A percentile compares a stretch with the other conserved stretches of the same genome.
Conservation (phyloP, 2,329 filamentous ascomycete species). For the Talaromyces sp. region DNA sequence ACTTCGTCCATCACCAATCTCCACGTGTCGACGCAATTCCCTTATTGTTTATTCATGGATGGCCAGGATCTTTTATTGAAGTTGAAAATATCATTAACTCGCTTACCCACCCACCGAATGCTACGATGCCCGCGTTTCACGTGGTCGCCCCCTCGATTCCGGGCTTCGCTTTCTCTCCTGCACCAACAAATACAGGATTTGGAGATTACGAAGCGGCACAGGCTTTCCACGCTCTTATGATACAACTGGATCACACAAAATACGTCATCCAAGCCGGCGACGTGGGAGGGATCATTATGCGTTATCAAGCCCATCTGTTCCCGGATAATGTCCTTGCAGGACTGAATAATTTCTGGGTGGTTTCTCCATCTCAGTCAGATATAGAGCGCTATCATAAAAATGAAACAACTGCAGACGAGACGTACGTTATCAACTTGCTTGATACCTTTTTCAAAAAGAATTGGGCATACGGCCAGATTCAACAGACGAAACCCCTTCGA, state of each 20-base stretch:
- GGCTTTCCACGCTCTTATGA: slow-evolving; percentile 63
- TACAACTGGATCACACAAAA: slow-evolving; percentile 57
- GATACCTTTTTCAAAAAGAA: slow-evolving; percentile 18
- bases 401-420: slow-evolving; percentile 9
- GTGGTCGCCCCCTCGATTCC: slow-evolving; percentile 51
- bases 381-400: slow-evolving; percentile 18
- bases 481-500: slow-evolving; percentile 67
- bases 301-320: slow-evolving; percentile 56
- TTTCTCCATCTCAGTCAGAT: slow-evolving; percentile 21
- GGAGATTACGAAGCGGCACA: slow-evolving; percentile 59
- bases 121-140: slow-evolving; percentile 44
- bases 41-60: slow-evolving; percentile 63
- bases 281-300: slow-evolving; percentile 62
- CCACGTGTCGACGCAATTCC: slow-evolving; percentile 50
- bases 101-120: slow-evolving; percentile 28
- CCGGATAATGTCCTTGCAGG: slow-evolving; percentile 51
- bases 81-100: slow-evolving; percentile 56
- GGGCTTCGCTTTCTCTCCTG: slow-evolving; percentile 51
- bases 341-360: slow-evolving; percentile 20
- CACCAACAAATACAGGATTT: slow-evolving; percentile 49
- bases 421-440: neutral
- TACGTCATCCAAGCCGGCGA: slow-evolving; percentile 63
- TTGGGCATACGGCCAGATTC: slow-evolving; percentile 51
- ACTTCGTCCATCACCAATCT: slow-evolving; percentile 59
- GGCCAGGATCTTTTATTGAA: slow-evolving; percentile 65